Percentiles rank a stretch among this genome's conserved stretches.
Evolutionary conservation across 805 yeast species (phyloP).

Genomic region (Yarrowia deformans): DNA sequence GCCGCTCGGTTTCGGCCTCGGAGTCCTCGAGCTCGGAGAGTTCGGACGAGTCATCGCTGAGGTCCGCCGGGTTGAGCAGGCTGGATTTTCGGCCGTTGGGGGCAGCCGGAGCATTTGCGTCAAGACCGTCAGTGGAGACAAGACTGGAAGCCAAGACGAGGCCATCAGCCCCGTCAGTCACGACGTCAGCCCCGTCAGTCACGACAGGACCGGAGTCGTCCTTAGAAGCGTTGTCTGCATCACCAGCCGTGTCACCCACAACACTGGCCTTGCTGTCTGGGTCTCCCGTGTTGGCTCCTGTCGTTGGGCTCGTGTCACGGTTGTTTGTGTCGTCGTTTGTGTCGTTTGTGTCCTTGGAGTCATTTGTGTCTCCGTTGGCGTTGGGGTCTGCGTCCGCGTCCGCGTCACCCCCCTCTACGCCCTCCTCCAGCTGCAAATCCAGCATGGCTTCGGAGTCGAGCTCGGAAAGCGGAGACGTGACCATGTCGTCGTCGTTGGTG

Average conservation of each 20-base stretch:
- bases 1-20: constrained; percentile 90
- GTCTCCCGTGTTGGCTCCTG: background rate
- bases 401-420: background rate
- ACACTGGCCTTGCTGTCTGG: no score
- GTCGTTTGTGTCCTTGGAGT: background rate
- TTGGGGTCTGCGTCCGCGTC: background rate
- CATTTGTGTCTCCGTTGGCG: background rate
- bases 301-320: background rate
- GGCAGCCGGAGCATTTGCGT: no score
- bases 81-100: constrained; percentile 23
- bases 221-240: no score
- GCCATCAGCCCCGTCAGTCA: no score
- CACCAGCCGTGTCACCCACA: no score
- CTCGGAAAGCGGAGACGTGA: constrained; percentile 40
- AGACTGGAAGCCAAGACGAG: no score
- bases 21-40: constrained; percentile 59
- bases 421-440: constrained; percentile 23
- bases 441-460: constrained; percentile 39
- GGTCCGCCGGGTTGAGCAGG: constrained; percentile 37
- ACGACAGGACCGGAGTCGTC: no score
- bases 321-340: no score
- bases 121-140: no score
- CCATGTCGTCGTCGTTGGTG: constrained; percentile 39
- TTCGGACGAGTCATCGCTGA: constrained; percentile 53
- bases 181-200: no score